Conservation (phyloP, 2,329 filamentous ascomycete genomes). For the Colletotrichum acutatum region DNA sequence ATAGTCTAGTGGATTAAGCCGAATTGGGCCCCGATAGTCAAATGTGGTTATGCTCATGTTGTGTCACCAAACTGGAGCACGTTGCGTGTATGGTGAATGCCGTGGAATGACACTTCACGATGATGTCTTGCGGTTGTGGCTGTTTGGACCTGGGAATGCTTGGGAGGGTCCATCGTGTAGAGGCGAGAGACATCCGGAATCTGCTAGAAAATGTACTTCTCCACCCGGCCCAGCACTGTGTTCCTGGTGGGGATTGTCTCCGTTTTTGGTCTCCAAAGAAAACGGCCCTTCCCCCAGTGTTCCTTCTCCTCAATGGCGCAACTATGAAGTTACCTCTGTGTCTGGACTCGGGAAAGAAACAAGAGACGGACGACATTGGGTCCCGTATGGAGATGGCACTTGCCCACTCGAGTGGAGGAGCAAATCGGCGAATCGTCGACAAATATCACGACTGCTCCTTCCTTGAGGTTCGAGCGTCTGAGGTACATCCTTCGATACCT, state of each 20-base stretch:
- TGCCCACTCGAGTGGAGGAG: constrained; percentile 4
- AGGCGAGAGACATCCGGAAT: constrained; percentile 13
- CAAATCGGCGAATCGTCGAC: constrained; percentile 31
- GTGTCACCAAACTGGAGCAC: neutral
- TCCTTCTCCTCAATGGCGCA: neutral
- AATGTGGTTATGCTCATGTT: neutral
- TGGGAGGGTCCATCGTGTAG: neutral
- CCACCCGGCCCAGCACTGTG: neutral
- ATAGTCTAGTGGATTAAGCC: neutral
- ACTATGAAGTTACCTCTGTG: neutral
- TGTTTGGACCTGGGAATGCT: neutral
- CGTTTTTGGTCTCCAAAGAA: neutral
- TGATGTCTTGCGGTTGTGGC: constrained; percentile 8
- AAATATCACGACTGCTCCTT: neutral
- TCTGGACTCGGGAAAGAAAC: neutral
- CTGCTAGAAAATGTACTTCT: constrained; percentile 20
- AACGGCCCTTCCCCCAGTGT: neutral
- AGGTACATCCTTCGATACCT: neutral
- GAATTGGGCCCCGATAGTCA: neutral
- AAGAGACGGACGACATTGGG: neutral
- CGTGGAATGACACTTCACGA: constrained; percentile 14
- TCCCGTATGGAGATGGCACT: constrained; percentile 2
- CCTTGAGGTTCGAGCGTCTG: neutral
- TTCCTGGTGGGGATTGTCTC: neutral
- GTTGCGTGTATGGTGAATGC: neutral